Conservation (phyloP, 163 green algal genomes). For the Prototheca wickerhamii region DNA sequence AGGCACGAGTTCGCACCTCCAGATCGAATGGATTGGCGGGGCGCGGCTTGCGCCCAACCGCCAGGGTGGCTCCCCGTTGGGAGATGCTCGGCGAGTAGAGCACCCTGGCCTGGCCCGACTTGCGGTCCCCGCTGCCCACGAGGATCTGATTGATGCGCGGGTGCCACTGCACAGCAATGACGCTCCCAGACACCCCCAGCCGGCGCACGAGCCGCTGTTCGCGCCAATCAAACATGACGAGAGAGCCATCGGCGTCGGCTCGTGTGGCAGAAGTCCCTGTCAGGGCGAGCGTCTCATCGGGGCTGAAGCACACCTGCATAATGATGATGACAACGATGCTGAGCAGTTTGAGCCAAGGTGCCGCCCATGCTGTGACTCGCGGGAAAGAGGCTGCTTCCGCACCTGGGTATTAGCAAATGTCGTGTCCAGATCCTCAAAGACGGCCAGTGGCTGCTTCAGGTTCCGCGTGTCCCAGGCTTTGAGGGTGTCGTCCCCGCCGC, state of each 20-base stretch:
- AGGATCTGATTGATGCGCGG: conserved; percentile 86
- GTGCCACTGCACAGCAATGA: conserved; percentile 74
- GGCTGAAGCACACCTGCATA: conserved; percentile 60
- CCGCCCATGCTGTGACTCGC: not conserved
- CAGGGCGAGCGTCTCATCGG: conserved; percentile 61
- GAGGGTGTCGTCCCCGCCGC: conserved; percentile 67
- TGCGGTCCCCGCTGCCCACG: conserved; percentile 66
- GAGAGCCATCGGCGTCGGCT: conserved; percentile 9
- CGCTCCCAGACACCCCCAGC: conserved; percentile 61
- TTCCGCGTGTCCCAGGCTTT: conserved; percentile 82
- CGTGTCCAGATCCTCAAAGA: conserved; percentile 52
- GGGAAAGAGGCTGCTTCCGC: conserved; percentile 1
- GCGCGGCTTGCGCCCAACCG: conserved; percentile 53
- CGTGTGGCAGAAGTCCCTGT: conserved; percentile 40
- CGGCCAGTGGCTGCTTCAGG: conserved; percentile 57
- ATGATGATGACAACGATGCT: not conserved
- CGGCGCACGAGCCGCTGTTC: conserved; percentile 40
- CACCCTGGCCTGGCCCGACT: conserved; percentile 48
- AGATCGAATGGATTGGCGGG: conserved; percentile 60
- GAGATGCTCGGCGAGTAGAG: conserved; percentile 73
- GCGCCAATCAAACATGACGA: conserved; percentile 56
- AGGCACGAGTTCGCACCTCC: conserved; percentile 14
- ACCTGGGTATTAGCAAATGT: conserved; percentile 53
- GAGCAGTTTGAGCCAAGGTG: not conserved
- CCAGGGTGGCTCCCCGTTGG: conserved; percentile 65